Percentiles rank a stretch among this genome's conserved stretches.
phyloP scores from a whole-genome alignment of 2,329 filamentous ascomycete genomes.

The Lachnellula subtilissima region DNA sequence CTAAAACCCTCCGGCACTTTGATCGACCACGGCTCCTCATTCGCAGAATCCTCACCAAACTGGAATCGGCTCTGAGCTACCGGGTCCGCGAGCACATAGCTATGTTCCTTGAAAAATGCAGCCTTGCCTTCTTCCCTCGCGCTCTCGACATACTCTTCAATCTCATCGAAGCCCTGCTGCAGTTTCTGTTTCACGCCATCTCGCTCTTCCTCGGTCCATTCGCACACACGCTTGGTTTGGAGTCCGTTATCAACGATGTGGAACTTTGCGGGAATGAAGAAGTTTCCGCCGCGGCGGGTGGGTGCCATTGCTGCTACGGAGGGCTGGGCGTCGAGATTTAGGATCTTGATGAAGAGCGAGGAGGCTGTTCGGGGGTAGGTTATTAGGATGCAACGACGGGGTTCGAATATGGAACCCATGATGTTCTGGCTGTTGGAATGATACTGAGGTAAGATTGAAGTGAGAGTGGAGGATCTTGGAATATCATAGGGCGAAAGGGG shows the following conservation, averaged over 20 bases:
- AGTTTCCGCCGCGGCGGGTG: slow-evolving; percentile 4
- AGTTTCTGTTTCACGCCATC: slow-evolving; percentile 19
- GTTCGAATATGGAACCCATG: not conserved
- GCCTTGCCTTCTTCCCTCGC: slow-evolving; percentile 27
- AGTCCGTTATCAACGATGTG: not conserved
- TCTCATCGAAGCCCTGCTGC: slow-evolving; percentile 26
- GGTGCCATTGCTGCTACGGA: not conserved
- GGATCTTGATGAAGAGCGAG: slow-evolving; percentile 30
- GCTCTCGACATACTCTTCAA: slow-evolving; percentile 23
- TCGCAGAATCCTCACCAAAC: not conserved
- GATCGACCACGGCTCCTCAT: slow-evolving; percentile 1
- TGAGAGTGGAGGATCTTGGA: not conserved
- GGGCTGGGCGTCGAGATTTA: slow-evolving; percentile 28
- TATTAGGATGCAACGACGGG: slow-evolving; percentile 1
- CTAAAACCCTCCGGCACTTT: not conserved
- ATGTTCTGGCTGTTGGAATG: not conserved
- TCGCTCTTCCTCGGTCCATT: slow-evolving; percentile 30
- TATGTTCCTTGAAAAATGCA: slow-evolving; percentile 35
- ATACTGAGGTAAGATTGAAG: not conserved
- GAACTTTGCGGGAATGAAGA: not conserved
- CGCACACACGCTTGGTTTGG: slow-evolving; percentile 14
- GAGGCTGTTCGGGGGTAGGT: slow-evolving; percentile 27
- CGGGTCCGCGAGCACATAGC: slow-evolving; percentile 28
- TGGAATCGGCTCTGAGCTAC: slow-evolving; percentile 13
- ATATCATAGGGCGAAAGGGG: not conserved